Conservation (phyloP, 371 early-diverging fungal genomes). For the Mortierella sp. region DNA sequence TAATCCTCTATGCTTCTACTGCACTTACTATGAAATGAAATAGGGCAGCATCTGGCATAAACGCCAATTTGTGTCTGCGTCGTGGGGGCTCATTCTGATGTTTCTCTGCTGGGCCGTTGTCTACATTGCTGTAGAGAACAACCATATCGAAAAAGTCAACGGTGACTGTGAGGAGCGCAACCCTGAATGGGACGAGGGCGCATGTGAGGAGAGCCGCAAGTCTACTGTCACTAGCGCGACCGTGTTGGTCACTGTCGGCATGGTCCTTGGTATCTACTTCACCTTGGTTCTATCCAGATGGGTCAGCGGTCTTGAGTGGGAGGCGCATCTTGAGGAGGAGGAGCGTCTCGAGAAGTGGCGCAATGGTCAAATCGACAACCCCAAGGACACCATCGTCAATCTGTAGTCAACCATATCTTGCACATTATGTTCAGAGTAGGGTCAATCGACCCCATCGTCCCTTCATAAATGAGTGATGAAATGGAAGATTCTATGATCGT, state of each 20-base stretch:
- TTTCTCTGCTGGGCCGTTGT: slow-evolving; percentile 54
- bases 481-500: slow-evolving; percentile 8
- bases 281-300: slow-evolving; percentile 31
- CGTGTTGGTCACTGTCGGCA: slow-evolving; percentile 1
- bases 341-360: slow-evolving; percentile 35
- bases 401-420: too few species aligned
- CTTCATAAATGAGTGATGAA: neutral
- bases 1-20: neutral
- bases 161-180: slow-evolving; percentile 26
- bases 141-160: slow-evolving; percentile 39
- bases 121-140: slow-evolving; percentile 45
- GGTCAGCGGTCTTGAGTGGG: slow-evolving; percentile 33
- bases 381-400: neutral
- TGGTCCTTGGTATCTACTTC: slow-evolving; percentile 27
- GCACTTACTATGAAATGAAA: neutral
- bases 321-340: slow-evolving; percentile 26
- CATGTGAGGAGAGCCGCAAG: slow-evolving; percentile 24
- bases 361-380: slow-evolving; percentile 20
- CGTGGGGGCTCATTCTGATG: slow-evolving; percentile 52
- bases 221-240: slow-evolving; percentile 8
- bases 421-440: too few species aligned
- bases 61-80: slow-evolving; percentile 52
- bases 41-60: slow-evolving; percentile 51
- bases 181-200: slow-evolving; percentile 19
- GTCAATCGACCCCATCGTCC: too few species aligned